phyloP scores from a whole-genome alignment of 192 early-diverging fungal species.

The Ramicandelaber brevisporus region DNA sequence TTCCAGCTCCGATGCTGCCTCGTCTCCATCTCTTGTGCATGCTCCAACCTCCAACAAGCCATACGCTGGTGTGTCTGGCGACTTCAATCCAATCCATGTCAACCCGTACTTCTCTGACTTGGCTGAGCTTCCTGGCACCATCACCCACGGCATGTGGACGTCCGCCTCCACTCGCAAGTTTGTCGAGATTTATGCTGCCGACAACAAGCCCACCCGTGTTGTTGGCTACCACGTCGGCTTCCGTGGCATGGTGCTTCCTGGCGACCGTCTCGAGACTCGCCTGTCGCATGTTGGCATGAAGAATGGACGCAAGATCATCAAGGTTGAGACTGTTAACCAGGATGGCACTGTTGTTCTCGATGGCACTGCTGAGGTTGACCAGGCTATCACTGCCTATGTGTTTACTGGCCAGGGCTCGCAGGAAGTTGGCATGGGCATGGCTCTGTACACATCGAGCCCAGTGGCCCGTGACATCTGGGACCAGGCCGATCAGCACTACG shows the following conservation, averaged over 20 bases:
- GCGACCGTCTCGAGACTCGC: constrained; percentile 71
- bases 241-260: constrained; percentile 80
- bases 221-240: constrained; percentile 65
- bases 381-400: constrained; percentile 70
- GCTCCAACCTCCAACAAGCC: constrained; percentile 65
- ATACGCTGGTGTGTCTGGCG: constrained; percentile 68
- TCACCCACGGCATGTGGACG: constrained; percentile 97
- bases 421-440: constrained; percentile 90
- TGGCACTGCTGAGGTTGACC: constrained; percentile 82
- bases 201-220: constrained; percentile 75
- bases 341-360: constrained; percentile 48
- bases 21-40: constrained; percentile 69
- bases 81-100: constrained; percentile 91
- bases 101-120: constrained; percentile 85
- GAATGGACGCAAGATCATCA: constrained; percentile 87
- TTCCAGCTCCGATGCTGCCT: too few species aligned
- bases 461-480: constrained; percentile 79
- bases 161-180: constrained; percentile 81
- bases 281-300: constrained; percentile 83
- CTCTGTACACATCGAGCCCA: constrained; percentile 55
- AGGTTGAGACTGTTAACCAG: constrained; percentile 70
- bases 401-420: constrained; percentile 96
- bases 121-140: constrained; percentile 72
- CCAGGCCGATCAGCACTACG: constrained; percentile 66
- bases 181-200: constrained; percentile 84